These are phyloP conservation scores for Scenedesmus sp. DNA, from an alignment of 163 green algal genomes.

Conservation along the genomic window DNA sequence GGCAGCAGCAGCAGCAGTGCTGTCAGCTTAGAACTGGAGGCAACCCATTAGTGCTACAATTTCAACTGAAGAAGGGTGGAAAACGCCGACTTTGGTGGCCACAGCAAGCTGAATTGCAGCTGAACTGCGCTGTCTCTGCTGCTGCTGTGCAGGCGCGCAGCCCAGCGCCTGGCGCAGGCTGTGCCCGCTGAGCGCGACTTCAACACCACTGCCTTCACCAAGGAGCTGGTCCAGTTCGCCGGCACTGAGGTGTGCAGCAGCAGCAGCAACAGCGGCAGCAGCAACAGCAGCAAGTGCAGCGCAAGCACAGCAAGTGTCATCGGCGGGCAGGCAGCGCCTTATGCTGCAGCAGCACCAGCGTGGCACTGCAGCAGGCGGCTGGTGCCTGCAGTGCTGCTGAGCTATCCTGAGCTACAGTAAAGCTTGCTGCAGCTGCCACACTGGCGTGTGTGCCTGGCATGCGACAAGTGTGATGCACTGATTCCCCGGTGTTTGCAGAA, in stretches of 20 bases:
- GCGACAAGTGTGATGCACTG: neutral
- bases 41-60: neutral
- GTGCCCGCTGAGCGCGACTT: conserved; percentile 43
- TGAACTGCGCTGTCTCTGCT: neutral
- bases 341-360: too few species aligned
- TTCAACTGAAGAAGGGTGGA: neutral
- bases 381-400: neutral
- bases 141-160: conserved; percentile 16
- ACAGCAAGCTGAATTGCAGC: neutral
- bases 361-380: neutral
- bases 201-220: conserved; percentile 75
- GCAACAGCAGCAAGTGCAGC: neutral
- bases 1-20: neutral
- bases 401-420: neutral
- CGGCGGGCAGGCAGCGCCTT: too few species aligned
- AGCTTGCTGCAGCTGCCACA: neutral
- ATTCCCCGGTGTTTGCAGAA: neutral
- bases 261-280: neutral
- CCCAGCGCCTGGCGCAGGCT: conserved; percentile 9
- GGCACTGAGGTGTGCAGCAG: conserved; percentile 32
- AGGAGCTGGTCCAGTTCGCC: conserved; percentile 84
- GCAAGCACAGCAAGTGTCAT: too few species aligned
- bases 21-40: neutral
- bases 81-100: neutral
- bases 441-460: neutral